These are phyloP conservation scores for Saccharomycopsis fermentans DNA, from an alignment of 805 yeast genomes.

Conservation along the genomic window DNA sequence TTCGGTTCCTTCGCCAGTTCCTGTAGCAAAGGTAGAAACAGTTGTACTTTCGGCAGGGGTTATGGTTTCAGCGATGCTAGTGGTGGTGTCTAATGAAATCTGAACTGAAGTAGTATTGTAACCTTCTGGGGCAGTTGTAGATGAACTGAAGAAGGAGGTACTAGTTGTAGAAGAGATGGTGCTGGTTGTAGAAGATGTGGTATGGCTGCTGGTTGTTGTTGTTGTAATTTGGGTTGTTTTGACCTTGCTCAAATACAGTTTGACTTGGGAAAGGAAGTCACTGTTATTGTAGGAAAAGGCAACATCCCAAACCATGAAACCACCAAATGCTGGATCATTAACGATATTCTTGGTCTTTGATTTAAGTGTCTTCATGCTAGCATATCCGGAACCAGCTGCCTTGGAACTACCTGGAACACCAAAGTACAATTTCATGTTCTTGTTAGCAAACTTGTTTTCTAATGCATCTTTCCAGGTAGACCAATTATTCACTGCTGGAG, in stretches of 20 bases:
- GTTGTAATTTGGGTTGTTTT: not conserved
- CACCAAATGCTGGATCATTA: constrained; percentile 13
- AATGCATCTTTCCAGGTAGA: constrained; percentile 69
- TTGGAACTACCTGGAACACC: constrained; percentile 34
- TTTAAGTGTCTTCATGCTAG: constrained; percentile 24
- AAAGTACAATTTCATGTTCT: constrained; percentile 49
- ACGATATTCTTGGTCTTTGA: constrained; percentile 17
- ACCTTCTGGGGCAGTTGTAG: not conserved
- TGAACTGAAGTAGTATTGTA: too few species aligned
- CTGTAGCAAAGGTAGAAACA: not conserved
- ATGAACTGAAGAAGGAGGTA: not conserved
- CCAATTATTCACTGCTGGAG: constrained; percentile 45
- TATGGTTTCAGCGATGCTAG: not conserved
- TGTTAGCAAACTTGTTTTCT: constrained; percentile 47
- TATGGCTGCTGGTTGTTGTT: not conserved
- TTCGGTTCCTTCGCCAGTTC: not conserved
- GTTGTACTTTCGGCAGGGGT: not conserved
- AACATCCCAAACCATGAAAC: constrained; percentile 19
- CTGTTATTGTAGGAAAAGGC: constrained; percentile 23
- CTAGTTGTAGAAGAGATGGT: not conserved
- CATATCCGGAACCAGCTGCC: constrained; percentile 10
- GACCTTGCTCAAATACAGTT: not conserved
- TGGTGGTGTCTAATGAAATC: too few species aligned
- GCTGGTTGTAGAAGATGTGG: not conserved
- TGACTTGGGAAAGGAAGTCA: not conserved